Base-by-base conservation (phyloP, 192 early-diverging fungal genomes). In the Coemansia sp. region DNA sequence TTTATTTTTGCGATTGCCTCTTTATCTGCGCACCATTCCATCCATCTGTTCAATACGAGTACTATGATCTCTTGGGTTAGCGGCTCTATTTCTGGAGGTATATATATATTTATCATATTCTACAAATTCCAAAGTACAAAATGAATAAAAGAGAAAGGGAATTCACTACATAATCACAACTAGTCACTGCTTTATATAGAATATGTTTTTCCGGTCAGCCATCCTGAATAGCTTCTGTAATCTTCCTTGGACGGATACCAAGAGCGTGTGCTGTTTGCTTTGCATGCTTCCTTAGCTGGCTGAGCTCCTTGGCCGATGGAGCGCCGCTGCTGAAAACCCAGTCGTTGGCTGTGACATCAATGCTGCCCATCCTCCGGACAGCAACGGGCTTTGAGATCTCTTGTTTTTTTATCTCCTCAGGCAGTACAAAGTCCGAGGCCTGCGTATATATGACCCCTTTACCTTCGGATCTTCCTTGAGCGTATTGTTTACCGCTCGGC, bases 261-360 rank as follows among this genome's bases (percentile, higher is more conserved):
- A 76, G 61, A 9, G 61, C 70, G 38, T 70, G 74, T 10, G 79
- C 79, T 0, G 79, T 81, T 60, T 81, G 64, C 21, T 65, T 72
- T 39, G 61, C 43, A 45, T 73, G 74, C 48, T 68, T 70, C 26
- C 70, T 69, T 7, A 81, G 59, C 41, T 40, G 7, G 39, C 60
- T 63, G n/a, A 76, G 18, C 61, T 81, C 79, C 23, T 66, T 12
- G 38, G 32, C 39, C n/a, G 79, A 81, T 19, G 70, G 79, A 19
- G 64, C 54, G 44, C 67, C 56, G 44, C 60, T 67, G 61, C 66
- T 69, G 43, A 54, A 57, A 9, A 81, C 70, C 56, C 59, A 67
- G 68, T 76, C 74, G 61, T 70, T 76, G 6, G 79, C 79, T 13
- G 79, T 81, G 13, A 81, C 49, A 21, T 81, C 79, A 41, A 81